These are phyloP conservation scores for Arthrocladium fulminans DNA, from an alignment of 2,329 filamentous ascomycete genomes.

Conservation along the genomic window DNA sequence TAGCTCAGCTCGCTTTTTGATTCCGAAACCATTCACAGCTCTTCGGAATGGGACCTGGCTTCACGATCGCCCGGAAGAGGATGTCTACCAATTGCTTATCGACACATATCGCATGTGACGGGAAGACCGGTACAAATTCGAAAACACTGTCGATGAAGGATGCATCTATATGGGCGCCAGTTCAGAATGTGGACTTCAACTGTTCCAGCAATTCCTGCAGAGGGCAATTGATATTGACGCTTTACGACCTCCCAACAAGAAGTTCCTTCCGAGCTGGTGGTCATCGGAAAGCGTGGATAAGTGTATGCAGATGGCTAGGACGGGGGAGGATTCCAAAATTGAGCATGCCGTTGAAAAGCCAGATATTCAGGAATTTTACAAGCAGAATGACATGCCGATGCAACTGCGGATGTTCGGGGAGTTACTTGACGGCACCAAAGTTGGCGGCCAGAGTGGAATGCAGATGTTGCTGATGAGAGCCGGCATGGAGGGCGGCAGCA, in stretches of 20 bases:
- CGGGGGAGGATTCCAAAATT: constrained; percentile 7
- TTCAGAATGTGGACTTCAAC: background rate
- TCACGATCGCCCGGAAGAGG: constrained; percentile 35
- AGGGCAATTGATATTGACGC: background rate
- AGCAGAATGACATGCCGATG: constrained; percentile 39
- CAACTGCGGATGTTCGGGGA: constrained; percentile 44
- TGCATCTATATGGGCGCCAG: constrained; percentile 19
- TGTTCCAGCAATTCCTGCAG: background rate
- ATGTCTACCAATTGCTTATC: constrained; percentile 40
- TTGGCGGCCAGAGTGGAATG: background rate
- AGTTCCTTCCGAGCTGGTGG: constrained; percentile 3
- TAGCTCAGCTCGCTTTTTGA: constrained; percentile 1
- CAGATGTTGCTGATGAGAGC: constrained; percentile 2
- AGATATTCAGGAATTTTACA: constrained; percentile 35
- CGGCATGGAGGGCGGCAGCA: background rate
- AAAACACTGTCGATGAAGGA: constrained; percentile 23
- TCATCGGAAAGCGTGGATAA: background rate
- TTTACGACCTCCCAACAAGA: background rate
- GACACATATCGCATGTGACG: constrained; percentile 43
- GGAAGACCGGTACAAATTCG: constrained; percentile 30
- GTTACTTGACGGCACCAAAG: constrained; percentile 5
- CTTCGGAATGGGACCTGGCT: constrained; percentile 37
- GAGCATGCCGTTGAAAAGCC: constrained; percentile 9
- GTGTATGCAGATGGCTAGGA: background rate
- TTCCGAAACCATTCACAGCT: constrained; percentile 33